Base-by-base conservation (phyloP, 2,329 filamentous ascomycete genomes). In the Exophiala lecanii-corni region DNA sequence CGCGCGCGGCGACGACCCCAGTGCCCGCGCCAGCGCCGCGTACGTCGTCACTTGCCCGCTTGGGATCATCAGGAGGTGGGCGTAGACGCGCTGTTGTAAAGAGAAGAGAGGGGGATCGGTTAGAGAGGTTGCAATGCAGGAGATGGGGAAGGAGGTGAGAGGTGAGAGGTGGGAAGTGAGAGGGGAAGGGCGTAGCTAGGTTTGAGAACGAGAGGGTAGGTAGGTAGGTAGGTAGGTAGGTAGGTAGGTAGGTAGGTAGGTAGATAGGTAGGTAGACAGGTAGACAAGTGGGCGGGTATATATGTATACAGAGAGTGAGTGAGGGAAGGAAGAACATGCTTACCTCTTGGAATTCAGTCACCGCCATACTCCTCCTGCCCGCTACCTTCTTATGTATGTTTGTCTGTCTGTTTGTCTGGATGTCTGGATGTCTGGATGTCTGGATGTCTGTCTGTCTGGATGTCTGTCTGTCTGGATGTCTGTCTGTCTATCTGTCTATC, bases 41-140 rank as follows among this genome's bases (percentile, higher is more conserved):
- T 95, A 94, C 0, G 87, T 89, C 0, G 84, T 87, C 57, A 89
- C 83, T 43, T 72, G 71, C 23, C 88, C 88, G 6, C 68, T 63
- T 1, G 89, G 89, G 49, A 94, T 86, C 59, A 87, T 82, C 58
- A 83, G 82, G 4, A 94, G 77, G 5, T 84, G 73, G 2, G 73
- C 67, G 68, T 88, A 91, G 50, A 94, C 74, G 42, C 61, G 62
- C 41, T 43, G 28, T 6, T 12, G 15, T 33, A 33, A 15, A 7
- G 10, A n/a, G n/a, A n/a, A n/a, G n/a, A n/a, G n/a, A n/a, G n/a
- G n/a, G n/a, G n/a, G n/a, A n/a, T n/a, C n/a, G n/a, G n/a, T n/a
- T n/a, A n/a, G n/a, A n/a, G n/a, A n/a, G n/a, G n/a, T n/a, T n/a
- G n/a, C n/a, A n/a, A n/a, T n/a, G n/a, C n/a, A n/a, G n/a, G n/a